A percentile compares a stretch with the other conserved stretches of the same genome.
Evolutionary conservation across 2,329 filamentous ascomycete species (phyloP).

Genomic region (Botrytis aclada): DNA sequence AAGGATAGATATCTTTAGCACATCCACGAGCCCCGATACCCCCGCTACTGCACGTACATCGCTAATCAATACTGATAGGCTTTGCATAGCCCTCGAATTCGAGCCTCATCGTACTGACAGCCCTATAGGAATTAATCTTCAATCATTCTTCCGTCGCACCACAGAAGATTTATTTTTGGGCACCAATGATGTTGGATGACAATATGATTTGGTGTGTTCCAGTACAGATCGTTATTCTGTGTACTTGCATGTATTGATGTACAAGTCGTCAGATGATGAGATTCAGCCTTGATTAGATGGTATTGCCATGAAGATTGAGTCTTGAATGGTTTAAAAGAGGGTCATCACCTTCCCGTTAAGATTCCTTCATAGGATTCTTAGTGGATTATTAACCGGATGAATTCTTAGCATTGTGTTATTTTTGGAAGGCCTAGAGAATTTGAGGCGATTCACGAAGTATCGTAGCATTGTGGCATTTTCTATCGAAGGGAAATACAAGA

Average conservation of each 20-base stretch:
- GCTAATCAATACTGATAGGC: background rate
- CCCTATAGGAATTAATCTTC: slow-evolving; percentile 10
- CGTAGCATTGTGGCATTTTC: background rate
- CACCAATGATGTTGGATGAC: background rate
- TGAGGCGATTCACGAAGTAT: background rate
- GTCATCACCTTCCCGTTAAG: background rate
- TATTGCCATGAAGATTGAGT: background rate
- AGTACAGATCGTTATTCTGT: background rate
- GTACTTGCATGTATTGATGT: background rate
- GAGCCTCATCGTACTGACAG: background rate
- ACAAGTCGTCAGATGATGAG: background rate
- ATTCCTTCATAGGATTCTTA: background rate
- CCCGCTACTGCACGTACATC: background rate
- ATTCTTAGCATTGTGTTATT: background rate
- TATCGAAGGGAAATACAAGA: background rate
- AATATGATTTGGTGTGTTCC: background rate
- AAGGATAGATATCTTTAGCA: background rate
- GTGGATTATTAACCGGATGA: background rate
- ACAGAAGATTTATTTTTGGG: background rate
- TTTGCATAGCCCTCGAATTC: background rate
- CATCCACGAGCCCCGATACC: background rate
- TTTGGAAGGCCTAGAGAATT: background rate
- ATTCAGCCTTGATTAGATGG: background rate
- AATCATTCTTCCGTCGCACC: background rate
- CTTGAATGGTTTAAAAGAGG: background rate